These are phyloP conservation scores for Choanephora cucurbitarum DNA, from an alignment of 371 early-diverging fungal species.

Conservation along the genomic window DNA sequence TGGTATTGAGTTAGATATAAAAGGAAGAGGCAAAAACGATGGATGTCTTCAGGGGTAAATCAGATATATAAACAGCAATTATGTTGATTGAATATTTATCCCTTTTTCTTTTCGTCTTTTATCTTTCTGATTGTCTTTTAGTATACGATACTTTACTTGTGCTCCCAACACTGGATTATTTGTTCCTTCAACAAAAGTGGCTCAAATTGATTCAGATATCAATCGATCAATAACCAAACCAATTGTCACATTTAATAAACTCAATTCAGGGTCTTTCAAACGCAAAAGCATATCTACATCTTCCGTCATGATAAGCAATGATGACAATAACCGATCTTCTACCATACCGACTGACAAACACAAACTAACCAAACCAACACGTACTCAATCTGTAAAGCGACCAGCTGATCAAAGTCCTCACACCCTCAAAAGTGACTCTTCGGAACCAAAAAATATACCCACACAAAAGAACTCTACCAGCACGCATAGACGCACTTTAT, in stretches of 20 bases:
- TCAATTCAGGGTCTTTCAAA: slow-evolving; percentile 4
- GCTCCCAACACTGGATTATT: slow-evolving; percentile 70
- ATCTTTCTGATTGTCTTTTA: slow-evolving; percentile 20
- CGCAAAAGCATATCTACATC: neutral
- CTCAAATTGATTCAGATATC: slow-evolving; percentile 10
- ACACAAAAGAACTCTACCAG: too few relatives aligned
- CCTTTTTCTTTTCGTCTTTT: slow-evolving; percentile 2
- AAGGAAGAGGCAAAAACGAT: slow-evolving; percentile 81
- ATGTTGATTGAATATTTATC: slow-evolving; percentile 3
- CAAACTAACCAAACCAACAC: too few relatives aligned
- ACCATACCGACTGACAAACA: too few relatives aligned
- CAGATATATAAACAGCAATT: slow-evolving; percentile 6
- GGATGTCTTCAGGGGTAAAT: slow-evolving; percentile 74
- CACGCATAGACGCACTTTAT: too few relatives aligned
- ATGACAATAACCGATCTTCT: too few relatives aligned
- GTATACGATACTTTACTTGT: slow-evolving; percentile 60
- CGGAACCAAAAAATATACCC: too few relatives aligned
- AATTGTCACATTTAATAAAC: neutral
- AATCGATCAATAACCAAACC: slow-evolving; percentile 2
- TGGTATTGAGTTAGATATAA: slow-evolving; percentile 75
- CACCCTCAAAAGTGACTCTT: too few relatives aligned
- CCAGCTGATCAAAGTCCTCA: too few relatives aligned
- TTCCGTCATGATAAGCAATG: too few relatives aligned
- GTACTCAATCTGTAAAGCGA: too few relatives aligned
- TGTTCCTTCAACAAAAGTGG: slow-evolving; percentile 60